Evolutionary conservation across 2,329 filamentous ascomycete species (phyloP).

Genomic region (Cladosporium sp.): DNA sequence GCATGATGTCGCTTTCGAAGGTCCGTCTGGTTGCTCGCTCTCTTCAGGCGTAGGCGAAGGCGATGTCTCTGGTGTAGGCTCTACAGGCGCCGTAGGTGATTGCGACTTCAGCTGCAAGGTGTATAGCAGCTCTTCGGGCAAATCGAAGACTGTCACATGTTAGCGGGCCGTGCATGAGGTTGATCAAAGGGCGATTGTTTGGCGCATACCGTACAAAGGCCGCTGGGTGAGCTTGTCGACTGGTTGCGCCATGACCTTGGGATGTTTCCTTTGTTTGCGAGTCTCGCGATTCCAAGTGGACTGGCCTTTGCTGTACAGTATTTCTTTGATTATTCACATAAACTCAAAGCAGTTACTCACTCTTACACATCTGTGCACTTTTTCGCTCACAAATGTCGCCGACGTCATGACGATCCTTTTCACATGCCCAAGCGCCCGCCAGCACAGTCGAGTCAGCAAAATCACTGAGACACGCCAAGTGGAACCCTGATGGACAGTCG

Average conservation of each 20-base stretch:
- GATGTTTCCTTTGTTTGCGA: not conserved
- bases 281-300: too few species aligned
- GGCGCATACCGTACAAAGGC: slow-evolving; percentile 45
- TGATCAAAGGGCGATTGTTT: not conserved
- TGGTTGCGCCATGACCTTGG: not conserved
- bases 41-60: slow-evolving; percentile 7
- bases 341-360: too few species aligned
- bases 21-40: not conserved
- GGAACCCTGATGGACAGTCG: slow-evolving; percentile 8
- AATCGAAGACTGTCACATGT: slow-evolving; percentile 64
- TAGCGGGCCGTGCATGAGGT: slow-evolving; percentile 18
- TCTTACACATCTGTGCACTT: too few species aligned
- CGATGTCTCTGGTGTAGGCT: slow-evolving; percentile 23
- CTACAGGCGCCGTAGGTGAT: slow-evolving; percentile 28
- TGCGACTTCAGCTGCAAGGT: slow-evolving; percentile 59
- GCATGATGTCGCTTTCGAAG: slow-evolving; percentile 65
- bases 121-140: slow-evolving; percentile 67
- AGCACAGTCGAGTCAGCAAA: not conserved
- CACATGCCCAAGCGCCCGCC: slow-evolving; percentile 1
- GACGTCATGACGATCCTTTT: slow-evolving; percentile 2
- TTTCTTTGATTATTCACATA: too few species aligned
- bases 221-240: slow-evolving; percentile 39
- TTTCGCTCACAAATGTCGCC: not conserved
- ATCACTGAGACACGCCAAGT: slow-evolving; percentile 2
- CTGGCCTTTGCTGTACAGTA: too few species aligned